Evolutionary conservation across 305 asterid species (phyloP).

Genomic region (Plantago coronopus): DNA sequence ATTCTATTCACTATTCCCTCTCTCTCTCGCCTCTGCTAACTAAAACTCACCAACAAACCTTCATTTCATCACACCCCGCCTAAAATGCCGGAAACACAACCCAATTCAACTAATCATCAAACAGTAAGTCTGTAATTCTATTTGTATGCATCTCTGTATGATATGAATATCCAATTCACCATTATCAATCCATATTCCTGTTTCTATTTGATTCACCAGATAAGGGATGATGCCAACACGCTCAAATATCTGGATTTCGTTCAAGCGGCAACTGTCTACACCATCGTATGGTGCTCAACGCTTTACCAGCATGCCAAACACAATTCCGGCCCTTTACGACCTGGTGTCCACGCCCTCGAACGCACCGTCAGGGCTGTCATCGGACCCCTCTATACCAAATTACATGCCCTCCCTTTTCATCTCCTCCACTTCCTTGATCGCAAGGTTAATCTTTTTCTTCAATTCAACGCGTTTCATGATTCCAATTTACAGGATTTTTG

Average conservation of each 20-base stretch:
- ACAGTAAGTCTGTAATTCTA: slow-evolving; percentile 23
- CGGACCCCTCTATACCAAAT: slow-evolving; percentile 67
- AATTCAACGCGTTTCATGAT: too few relatives aligned
- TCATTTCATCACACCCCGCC: neutral
- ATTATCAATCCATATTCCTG: slow-evolving; percentile 7
- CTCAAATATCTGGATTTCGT: slow-evolving; percentile 71
- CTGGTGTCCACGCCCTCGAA: slow-evolving; percentile 82
- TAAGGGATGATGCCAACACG: slow-evolving; percentile 36
- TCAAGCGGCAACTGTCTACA: slow-evolving; percentile 44
- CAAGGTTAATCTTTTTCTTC: slow-evolving; percentile 41
- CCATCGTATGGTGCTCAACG: slow-evolving; percentile 46
- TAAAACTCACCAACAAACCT: too few relatives aligned
- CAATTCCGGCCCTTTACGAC: slow-evolving; percentile 69
- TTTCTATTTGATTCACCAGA: slow-evolving; percentile 4
- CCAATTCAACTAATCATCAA: slow-evolving; percentile 30
- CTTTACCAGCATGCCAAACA: slow-evolving; percentile 64
- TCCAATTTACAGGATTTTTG: too few relatives aligned
- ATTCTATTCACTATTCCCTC: too few relatives aligned
- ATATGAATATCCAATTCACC: neutral
- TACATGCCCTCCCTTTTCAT: slow-evolving; percentile 44
- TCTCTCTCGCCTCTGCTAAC: too few relatives aligned
- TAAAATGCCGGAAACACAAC: slow-evolving; percentile 48
- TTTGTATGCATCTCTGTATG: too few relatives aligned
- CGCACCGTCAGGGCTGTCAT: slow-evolving; percentile 54
- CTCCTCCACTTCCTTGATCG: slow-evolving; percentile 69